Evolutionary conservation across 2,329 filamentous ascomycete genomes (phyloP).

Genomic region (Hypoxylon sp.): DNA sequence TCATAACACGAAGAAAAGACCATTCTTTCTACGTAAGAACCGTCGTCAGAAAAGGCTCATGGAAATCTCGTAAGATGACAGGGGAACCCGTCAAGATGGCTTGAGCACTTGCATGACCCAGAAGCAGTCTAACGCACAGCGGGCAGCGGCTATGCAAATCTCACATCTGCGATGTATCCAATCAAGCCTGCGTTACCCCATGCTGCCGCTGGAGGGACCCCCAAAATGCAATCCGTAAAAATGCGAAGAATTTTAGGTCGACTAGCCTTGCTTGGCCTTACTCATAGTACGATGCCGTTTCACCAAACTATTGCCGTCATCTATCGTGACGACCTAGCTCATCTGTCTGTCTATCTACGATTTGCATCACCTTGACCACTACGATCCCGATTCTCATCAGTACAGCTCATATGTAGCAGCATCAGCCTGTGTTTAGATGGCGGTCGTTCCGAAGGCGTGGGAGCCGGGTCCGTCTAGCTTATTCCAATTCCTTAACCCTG

Average conservation of each 20-base stretch:
- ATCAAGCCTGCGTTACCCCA: slow-evolving; percentile 52
- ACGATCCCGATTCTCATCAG: slow-evolving; percentile 16
- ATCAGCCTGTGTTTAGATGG: slow-evolving; percentile 24
- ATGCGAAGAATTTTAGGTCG: slow-evolving; percentile 45
- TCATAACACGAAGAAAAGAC: slow-evolving; percentile 35
- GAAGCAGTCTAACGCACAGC: slow-evolving; percentile 57
- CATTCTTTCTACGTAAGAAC: slow-evolving; percentile 44
- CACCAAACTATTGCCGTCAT: slow-evolving; percentile 36
- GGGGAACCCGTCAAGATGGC: slow-evolving; percentile 49
- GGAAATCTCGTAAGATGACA: slow-evolving; percentile 47
- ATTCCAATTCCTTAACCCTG: slow-evolving; percentile 37
- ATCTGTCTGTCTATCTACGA: slow-evolving; percentile 20
- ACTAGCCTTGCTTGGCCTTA: slow-evolving; percentile 38
- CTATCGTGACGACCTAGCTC: slow-evolving; percentile 18
- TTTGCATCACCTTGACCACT: slow-evolving; percentile 19
- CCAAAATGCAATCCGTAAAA: slow-evolving; percentile 41
- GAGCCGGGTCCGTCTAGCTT: slow-evolving; percentile 38
- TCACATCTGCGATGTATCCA: slow-evolving; percentile 51
- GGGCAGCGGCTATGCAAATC: slow-evolving; percentile 58
- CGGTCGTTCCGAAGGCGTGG: slow-evolving; percentile 40
- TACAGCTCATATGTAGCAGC: slow-evolving; percentile 18
- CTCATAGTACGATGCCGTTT: slow-evolving; percentile 35
- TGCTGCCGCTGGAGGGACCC: slow-evolving; percentile 43
- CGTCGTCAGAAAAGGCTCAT: slow-evolving; percentile 46
- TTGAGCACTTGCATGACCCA: slow-evolving; percentile 56